Conservation (phyloP, 2,329 filamentous ascomycete genomes). For the Sporothrix schenckii region DNA sequence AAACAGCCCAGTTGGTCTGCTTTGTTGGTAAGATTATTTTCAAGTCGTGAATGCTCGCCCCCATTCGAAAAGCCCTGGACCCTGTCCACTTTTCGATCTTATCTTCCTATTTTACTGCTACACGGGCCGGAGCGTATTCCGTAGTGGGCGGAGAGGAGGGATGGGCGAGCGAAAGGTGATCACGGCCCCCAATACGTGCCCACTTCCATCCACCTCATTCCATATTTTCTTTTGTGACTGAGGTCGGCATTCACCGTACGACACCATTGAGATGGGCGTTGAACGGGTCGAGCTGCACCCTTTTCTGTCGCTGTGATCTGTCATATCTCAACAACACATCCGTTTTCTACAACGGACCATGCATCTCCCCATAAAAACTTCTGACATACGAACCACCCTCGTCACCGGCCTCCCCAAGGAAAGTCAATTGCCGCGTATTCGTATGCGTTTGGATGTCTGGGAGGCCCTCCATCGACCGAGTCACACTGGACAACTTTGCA, state of each 20-base stretch:
- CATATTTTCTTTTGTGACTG: neutral
- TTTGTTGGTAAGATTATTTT: neutral
- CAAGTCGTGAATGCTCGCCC: neutral
- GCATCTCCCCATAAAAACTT: too few relatives aligned
- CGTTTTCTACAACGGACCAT: neutral
- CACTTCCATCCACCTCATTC: neutral
- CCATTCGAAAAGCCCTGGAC: neutral
- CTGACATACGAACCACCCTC: neutral
- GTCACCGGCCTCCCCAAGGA: neutral
- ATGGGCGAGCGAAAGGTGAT: neutral
- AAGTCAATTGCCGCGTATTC: conserved; percentile 6
- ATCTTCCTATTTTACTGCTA: neutral
- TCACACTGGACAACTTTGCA: conserved; percentile 1
- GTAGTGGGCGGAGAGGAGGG: neutral
- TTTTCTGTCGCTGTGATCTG: conserved; percentile 1
- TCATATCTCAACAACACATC: conserved; percentile 14
- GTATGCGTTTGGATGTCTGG: conserved; percentile 9
- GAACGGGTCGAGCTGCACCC: conserved; percentile 19
- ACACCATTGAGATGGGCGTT: neutral
- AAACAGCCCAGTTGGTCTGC: neutral
- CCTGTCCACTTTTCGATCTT: neutral
- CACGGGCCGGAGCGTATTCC: conserved; percentile 17
- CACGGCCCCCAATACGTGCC: neutral
- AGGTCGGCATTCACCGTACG: neutral
- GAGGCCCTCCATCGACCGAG: conserved; percentile 9